Evolutionary conservation across 2,329 filamentous ascomycete genomes (phyloP).

Genomic region (Lasiodiplodia hormozganensis): DNA sequence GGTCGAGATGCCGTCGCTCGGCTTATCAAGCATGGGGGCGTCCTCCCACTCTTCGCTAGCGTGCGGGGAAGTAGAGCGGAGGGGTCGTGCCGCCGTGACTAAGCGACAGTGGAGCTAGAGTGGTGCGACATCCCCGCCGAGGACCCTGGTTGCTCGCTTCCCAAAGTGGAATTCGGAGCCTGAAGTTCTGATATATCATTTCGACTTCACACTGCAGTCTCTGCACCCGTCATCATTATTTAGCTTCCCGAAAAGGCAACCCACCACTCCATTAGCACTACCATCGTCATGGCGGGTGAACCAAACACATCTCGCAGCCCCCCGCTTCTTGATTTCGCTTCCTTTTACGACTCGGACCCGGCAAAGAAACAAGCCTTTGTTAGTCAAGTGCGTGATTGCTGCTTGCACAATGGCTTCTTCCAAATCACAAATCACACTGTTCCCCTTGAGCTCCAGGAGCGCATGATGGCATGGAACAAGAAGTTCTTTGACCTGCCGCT

Average conservation of each 20-base stretch:
- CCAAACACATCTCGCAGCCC: slow-evolving; percentile 26
- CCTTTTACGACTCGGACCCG: slow-evolving; percentile 39
- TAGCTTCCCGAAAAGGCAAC: background rate
- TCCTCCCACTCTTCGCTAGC: slow-evolving; percentile 22
- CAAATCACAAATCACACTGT: slow-evolving; percentile 53
- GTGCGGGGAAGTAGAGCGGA: slow-evolving; percentile 18
- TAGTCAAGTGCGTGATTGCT: slow-evolving; percentile 40
- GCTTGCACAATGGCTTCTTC: slow-evolving; percentile 53
- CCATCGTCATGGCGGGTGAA: slow-evolving; percentile 10
- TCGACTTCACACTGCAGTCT: background rate
- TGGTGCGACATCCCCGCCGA: background rate
- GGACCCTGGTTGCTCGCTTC: background rate
- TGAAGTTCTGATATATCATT: background rate
- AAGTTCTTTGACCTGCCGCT: slow-evolving; percentile 50
- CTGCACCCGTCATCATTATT: background rate
- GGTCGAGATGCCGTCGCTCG: background rate
- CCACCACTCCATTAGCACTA: background rate
- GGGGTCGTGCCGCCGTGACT: background rate
- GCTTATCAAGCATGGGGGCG: slow-evolving; percentile 16
- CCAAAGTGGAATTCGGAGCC: slow-evolving; percentile 5
- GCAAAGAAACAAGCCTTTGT: slow-evolving; percentile 39
- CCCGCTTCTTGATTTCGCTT: slow-evolving; percentile 27
- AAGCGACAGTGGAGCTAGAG: slow-evolving; percentile 13
- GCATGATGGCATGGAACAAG: slow-evolving; percentile 48
- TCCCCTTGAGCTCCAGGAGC: slow-evolving; percentile 46